Percentiles rank a stretch among this genome's conserved stretches.
Evolutionary conservation across 169 alveolate species (phyloP).

Genomic region (Cyclospora cayetanensis): DNA sequence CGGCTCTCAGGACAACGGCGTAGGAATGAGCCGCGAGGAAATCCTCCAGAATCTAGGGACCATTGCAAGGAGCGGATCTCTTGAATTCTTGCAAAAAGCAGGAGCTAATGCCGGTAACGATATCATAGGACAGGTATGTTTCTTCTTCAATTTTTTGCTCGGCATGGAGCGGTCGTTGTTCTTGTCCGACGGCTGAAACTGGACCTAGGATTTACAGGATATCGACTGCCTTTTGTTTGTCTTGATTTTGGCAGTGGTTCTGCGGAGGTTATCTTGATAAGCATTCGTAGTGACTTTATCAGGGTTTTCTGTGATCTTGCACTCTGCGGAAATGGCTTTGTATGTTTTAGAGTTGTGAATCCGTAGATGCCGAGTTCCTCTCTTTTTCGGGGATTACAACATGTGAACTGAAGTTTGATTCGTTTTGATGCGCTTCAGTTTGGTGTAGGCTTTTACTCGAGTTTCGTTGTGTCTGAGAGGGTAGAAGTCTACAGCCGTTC

Average conservation of each 20-base stretch:
- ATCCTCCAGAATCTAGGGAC: slow-evolving; percentile 96
- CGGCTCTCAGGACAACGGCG: slow-evolving; percentile 95
- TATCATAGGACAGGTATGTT: slow-evolving; percentile 70
- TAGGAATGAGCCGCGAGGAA: slow-evolving; percentile 99
- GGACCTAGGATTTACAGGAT: no score
- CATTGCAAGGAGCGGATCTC: slow-evolving; percentile 98
- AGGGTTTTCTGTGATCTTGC: not conserved
- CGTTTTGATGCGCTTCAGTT: slow-evolving; percentile 84
- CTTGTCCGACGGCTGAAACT: no score
- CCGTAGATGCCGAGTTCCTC: slow-evolving; percentile 22
- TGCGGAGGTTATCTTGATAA: no score
- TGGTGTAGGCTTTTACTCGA: slow-evolving; percentile 99
- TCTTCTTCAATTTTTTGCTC: no score
- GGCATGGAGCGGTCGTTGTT: no score
- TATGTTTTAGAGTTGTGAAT: not conserved
- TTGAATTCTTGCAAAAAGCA: slow-evolving; percentile 85
- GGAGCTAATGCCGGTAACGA: slow-evolving; percentile 80
- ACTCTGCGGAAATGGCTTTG: slow-evolving; percentile 84
- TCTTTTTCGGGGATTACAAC: not conserved
- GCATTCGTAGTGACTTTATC: not conserved
- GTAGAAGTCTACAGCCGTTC: slow-evolving; percentile 96
- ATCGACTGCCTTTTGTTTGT: no score
- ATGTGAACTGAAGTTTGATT: not conserved
- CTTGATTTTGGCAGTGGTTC: no score
- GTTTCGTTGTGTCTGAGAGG: slow-evolving; percentile 99